Base-by-base conservation (phyloP, 1,284 basidiomycete genomes). In the Lignosus rhinocerotis region DNA sequence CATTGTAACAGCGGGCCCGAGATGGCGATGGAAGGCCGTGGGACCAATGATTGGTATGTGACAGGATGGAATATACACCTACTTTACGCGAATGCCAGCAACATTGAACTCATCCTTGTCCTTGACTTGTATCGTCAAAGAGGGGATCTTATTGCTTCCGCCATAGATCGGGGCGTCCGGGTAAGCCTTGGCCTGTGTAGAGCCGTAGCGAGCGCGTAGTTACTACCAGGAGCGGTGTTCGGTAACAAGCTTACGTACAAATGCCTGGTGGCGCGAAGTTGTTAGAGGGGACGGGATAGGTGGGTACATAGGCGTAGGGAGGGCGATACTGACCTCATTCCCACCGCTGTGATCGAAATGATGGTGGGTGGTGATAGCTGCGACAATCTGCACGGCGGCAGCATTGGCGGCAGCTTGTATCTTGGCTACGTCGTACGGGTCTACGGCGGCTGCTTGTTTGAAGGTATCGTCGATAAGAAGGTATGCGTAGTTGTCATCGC, bases 281-380 rank as follows among this genome's bases (percentile, higher is more conserved):
- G 45, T 34, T 39, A 7, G 32, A 6, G 30, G 25, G 14, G 7
- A 21, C 8, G 30, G 5, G 8, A 43, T 19, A 43, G 43, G 47
- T 17, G 19, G n/a, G 17, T 38, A 42, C 31, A 44, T 47, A 44
- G 12, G 48, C 38, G 38, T 14, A 17, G 14, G 8, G 30, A 5
- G 31, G 45, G 53, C 46, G 19, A 70, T 59, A 64, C 87, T 76
- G n/a, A 83, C 81, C 66, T 80, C 68, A 71, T 92, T 92, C 12
- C 94, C 94, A 10, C 95, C 95, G 57, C 89, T 90, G 73, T 98
- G 96, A 76, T 98, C 96, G 63, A 78, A 67, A 73, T 96, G 94
- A 75, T 94, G 93, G 74, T 96, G 93, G 0, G 94, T 96, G 11
- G 92, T 95, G 63, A 96, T 81, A 41, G 84, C 81, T 30, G 89